Evolutionary conservation across 768 basidiomycete genomes (phyloP).

Genomic region (Mycena venus): DNA sequence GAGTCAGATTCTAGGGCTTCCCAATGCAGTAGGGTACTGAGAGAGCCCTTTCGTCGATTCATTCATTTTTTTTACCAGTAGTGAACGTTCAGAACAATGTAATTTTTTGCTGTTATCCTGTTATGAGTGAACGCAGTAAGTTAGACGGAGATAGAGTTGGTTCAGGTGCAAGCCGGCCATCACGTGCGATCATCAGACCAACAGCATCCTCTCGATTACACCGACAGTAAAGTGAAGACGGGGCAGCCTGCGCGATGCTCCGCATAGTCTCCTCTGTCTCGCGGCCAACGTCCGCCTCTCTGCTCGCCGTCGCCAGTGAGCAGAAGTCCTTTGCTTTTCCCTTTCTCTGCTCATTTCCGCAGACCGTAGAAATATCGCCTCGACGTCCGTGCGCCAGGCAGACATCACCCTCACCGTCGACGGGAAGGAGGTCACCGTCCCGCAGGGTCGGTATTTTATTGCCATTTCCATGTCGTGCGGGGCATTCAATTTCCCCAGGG

Average conservation of each 20-base stretch:
- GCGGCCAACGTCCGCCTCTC: conserved; percentile 75
- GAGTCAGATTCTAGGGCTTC: neutral
- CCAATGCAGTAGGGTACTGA: too few species aligned
- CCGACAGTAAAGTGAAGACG: neutral
- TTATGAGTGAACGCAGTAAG: too few species aligned
- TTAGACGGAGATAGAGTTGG: too few species aligned
- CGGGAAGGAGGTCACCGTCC: conserved; percentile 97
- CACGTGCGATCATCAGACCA: neutral
- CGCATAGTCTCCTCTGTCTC: conserved; percentile 74
- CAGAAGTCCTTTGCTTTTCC: neutral
- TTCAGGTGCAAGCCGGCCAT: too few species aligned
- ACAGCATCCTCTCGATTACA: neutral
- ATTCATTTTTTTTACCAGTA: too few species aligned
- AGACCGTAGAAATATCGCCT: conserved; percentile 76
- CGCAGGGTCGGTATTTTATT: conserved; percentile 77
- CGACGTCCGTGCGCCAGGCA: conserved; percentile 74
- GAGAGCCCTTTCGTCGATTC: too few species aligned
- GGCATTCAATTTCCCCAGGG: conserved; percentile 58
- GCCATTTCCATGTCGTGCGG: neutral
- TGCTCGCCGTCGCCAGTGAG: conserved; percentile 58
- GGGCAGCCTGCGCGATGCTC: conserved; percentile 59
- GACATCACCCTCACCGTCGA: conserved; percentile 96
- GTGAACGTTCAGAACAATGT: too few species aligned
- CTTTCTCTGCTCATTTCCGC: conserved; percentile 23
- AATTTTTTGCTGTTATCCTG: too few species aligned